Base-by-base conservation (phyloP, 129 eudicot genomes). In the Centella asiatica region DNA sequence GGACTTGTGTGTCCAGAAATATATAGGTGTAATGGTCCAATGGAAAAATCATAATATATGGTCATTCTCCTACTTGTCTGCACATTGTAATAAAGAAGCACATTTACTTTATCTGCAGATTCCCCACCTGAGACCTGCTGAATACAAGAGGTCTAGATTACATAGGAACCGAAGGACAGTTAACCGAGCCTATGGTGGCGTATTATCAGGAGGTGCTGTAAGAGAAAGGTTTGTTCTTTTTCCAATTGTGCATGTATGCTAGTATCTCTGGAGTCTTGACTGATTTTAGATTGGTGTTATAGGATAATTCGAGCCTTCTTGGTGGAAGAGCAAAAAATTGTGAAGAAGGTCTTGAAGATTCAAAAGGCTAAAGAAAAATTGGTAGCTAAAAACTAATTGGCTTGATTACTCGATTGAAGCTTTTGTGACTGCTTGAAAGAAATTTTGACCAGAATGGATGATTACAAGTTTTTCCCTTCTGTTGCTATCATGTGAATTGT, bases 121-220 rank as follows among this genome's bases (percentile, higher is more conserved):
- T 83, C 89, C 85, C 57, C 89, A 83, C 60, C 65, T 81, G 83
- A 81, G 86, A n/a, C n/a, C n/a, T n/a, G n/a, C n/a, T n/a, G n/a
- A n/a, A n/a, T n/a, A n/a, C n/a, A n/a, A n/a, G n/a, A 65, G 88
- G 65, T 67, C 77, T 13, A 78, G 88, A 65, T 59, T 82, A 51
- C 51, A 84, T 57, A 82, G 88, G 80, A 82, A 82, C 81, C 61
- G 79, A 56, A 73, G 84, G 57, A 82, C 88, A 2, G 85, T 82
- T 20, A 82, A 82, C 73, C 84, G 84, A 53, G 81, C 88, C n/a
- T 82, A 75, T 57, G 84, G 88, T 39, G n/a, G n/a, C n/a, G n/a
- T n/a, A n/a, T n/a, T n/a, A n/a, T n/a, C n/a, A n/a, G n/a, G n/a
- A n/a, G 88, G 81, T 69, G 84, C 88, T 49, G 88, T 82, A 25